These are phyloP conservation scores for Sporothrix globosa DNA, from an alignment of 2,329 filamentous ascomycete genomes.

Conservation along the genomic window DNA sequence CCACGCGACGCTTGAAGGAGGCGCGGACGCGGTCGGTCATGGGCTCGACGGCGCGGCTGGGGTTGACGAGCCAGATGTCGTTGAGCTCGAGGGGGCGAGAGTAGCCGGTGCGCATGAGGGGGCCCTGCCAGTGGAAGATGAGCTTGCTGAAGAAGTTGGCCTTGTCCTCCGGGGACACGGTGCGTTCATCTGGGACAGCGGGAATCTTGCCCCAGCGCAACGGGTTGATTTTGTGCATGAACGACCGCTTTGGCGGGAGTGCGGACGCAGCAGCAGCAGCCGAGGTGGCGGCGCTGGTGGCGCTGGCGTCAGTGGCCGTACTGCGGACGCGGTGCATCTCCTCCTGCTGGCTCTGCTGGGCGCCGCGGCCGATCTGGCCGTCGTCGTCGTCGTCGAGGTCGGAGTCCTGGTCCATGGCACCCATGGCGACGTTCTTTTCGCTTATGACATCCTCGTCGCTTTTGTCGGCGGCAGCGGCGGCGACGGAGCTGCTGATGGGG, in stretches of 20 bases:
- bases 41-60: conserved; percentile 70
- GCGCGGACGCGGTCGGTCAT: conserved; percentile 68
- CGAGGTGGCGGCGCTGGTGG: conserved; percentile 43
- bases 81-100: conserved; percentile 78
- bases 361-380: not conserved
- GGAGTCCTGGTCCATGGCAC: conserved; percentile 44
- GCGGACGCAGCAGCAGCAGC: not conserved
- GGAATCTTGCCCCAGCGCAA: conserved; percentile 62
- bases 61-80: conserved; percentile 90
- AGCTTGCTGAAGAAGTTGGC: conserved; percentile 75
- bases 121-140: conserved; percentile 88
- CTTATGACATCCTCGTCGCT: conserved; percentile 34
- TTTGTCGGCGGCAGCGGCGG: conserved; percentile 6
- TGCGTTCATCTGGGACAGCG: conserved; percentile 57
- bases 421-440: conserved; percentile 35
- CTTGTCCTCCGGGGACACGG: conserved; percentile 67
- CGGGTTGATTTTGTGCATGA: conserved; percentile 66
- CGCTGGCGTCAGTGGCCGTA: conserved; percentile 58
- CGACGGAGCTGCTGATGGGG: conserved; percentile 32
- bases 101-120: conserved; percentile 84
- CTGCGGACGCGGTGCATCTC: conserved; percentile 53
- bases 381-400: conserved; percentile 36
- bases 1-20: conserved; percentile 70
- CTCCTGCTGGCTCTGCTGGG: conserved; percentile 41
- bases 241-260: conserved; percentile 49